Evolutionary conservation across 2,329 filamentous ascomycete species (phyloP), one percentile per base, ranked within the genome.

Genomic region (Hymenoscyphus albidus): DNA sequence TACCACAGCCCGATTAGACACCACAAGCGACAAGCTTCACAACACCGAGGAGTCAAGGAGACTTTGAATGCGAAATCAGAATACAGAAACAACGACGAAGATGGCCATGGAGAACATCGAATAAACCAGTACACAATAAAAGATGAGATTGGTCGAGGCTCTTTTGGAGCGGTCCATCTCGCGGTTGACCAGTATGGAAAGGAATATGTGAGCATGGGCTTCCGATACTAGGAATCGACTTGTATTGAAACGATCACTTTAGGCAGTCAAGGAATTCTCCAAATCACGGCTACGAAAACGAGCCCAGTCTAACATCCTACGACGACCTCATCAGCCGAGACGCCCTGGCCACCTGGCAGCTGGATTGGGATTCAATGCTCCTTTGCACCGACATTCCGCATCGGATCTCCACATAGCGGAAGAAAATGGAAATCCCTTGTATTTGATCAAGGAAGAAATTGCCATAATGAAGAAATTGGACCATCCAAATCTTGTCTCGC

Each of bases 401-500:
- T 78, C 78, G 6, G 82, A 85, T 55, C 78, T 81, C 59, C 77
- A 79, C 31, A 80, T 83, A 66, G 79, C 81, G 57, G 83, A 83
- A 55, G 88, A 90, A 74, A 89, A 88, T 70, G 80, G 81, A 32
- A 86, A 88, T 72, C 86, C 94, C 0, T 81, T 98, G 13, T 91
- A 91, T 73, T 81, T 98, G 65, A 98, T 99, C 76, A 90, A 93
- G 67, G 91, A 97, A 76, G 95, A 99, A 77, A 95, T 98, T 72
- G 95, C 95, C 65, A 96, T 98, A 75, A 98, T 99, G 93, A 99
- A 98, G 82, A 98, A 98, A 79, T 83, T 98, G 58, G 88, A 97
- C 74, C 95, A 99, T 74, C 89, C 88, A 35, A 99, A 98, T 74
- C 81, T 99, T n/a, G 94, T 98, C 14, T 88, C 90, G 57, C 80